A percentile compares a stretch with the other conserved stretches of the same genome.
phyloP scores from a whole-genome alignment of 768 basidiomycete genomes.

The Kwoniella dendrophila region DNA sequence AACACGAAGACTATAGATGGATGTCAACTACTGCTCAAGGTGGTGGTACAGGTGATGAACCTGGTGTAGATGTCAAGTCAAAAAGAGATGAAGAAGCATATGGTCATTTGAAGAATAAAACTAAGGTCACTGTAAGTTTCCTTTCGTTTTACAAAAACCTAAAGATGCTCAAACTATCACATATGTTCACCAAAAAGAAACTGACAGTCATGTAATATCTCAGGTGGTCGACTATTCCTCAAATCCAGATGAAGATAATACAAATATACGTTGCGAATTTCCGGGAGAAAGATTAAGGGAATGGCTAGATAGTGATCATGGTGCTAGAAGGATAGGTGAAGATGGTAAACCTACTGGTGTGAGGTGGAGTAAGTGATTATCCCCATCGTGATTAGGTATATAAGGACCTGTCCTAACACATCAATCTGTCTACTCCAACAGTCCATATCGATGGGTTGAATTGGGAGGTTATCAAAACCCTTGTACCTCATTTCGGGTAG shows the following conservation, averaged over 20 bases:
- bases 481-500: conserved; percentile 48
- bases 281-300: conserved; percentile 46
- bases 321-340: conserved; percentile 25
- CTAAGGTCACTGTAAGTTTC: conserved; percentile 41
- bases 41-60: conserved; percentile 53
- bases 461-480: conserved; percentile 52
- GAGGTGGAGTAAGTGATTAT: conserved; percentile 49
- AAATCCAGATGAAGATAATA: conserved; percentile 37
- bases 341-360: conserved; percentile 45
- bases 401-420: not conserved
- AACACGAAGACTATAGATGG: conserved; percentile 37
- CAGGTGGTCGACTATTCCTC: conserved; percentile 53
- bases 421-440: conserved; percentile 4
- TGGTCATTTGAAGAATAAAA: conserved; percentile 39
- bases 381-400: not conserved
- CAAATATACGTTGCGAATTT: conserved; percentile 47
- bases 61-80: conserved; percentile 53
- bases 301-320: conserved; percentile 48
- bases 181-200: not conserved
- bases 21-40: conserved; percentile 21
- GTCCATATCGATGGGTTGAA: conserved; percentile 52
- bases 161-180: no score
- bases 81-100: conserved; percentile 51
- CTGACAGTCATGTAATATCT: not conserved
- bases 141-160: not conserved